phyloP scores from a whole-genome alignment of 768 basidiomycete genomes.

The Serpula lacrymans region DNA sequence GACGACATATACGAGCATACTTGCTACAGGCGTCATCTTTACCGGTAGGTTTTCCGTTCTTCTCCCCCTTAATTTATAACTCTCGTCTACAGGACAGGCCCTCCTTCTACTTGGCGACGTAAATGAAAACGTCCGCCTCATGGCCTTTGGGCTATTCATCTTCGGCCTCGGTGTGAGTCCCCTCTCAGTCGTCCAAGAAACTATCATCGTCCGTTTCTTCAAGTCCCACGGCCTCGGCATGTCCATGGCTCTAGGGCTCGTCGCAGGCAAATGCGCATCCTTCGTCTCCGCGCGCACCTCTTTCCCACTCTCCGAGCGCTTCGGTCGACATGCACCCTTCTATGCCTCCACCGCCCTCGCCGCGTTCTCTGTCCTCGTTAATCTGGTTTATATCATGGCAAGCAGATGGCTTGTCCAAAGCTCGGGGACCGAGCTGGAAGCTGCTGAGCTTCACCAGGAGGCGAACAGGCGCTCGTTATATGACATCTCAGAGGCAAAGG shows the following conservation, averaged over 20 bases:
- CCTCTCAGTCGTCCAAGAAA: slow-evolving; percentile 79
- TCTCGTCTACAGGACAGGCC: slow-evolving; percentile 48
- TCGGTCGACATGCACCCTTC: slow-evolving; percentile 72
- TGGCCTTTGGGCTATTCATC: slow-evolving; percentile 74
- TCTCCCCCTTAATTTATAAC: not conserved
- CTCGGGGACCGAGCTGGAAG: slow-evolving; percentile 62
- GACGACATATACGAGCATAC: slow-evolving; percentile 65
- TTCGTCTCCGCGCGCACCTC: slow-evolving; percentile 74
- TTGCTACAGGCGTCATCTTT: slow-evolving; percentile 73
- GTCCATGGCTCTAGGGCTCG: slow-evolving; percentile 78
- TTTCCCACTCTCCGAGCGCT: slow-evolving; percentile 68
- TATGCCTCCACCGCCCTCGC: slow-evolving; percentile 64
- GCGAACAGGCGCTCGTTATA: slow-evolving; percentile 43
- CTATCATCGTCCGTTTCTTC: slow-evolving; percentile 82
- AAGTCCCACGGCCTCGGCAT: slow-evolving; percentile 69
- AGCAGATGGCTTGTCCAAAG: slow-evolving; percentile 64
- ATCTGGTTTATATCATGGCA: slow-evolving; percentile 60
- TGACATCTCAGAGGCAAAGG: slow-evolving; percentile 54
- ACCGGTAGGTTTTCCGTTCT: slow-evolving; percentile 37
- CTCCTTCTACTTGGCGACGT: slow-evolving; percentile 67
- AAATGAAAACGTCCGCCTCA: slow-evolving; percentile 55
- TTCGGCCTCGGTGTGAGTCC: slow-evolving; percentile 81
- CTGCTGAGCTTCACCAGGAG: slow-evolving; percentile 56
- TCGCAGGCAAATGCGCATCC: slow-evolving; percentile 76
- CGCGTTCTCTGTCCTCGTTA: slow-evolving; percentile 62